Percentiles rank a stretch among this genome's conserved stretches.
Evolutionary conservation across 108 stramenopile species (phyloP).

Genomic region (Nannochloropsis granulata): DNA sequence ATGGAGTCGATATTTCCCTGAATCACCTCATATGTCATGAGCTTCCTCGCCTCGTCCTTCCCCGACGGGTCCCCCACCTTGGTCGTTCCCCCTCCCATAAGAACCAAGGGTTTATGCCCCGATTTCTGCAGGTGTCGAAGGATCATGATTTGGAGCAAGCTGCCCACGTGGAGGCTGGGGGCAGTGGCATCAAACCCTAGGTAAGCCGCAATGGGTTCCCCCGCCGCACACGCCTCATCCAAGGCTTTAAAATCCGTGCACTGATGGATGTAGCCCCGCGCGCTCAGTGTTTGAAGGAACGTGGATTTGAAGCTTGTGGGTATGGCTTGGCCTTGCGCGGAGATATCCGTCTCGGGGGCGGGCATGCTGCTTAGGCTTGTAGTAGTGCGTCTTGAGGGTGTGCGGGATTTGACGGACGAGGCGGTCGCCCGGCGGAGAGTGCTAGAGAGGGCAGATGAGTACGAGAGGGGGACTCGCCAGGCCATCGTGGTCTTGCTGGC

Average conservation of each 20-base stretch:
- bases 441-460: too few species aligned
- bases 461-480: too few species aligned
- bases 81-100: slow-evolving; percentile 86
- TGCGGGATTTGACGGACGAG: too few species aligned
- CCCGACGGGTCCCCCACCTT: slow-evolving; percentile 97
- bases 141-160: slow-evolving; percentile 91
- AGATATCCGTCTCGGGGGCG: background rate
- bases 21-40: slow-evolving; percentile 69
- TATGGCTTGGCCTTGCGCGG: background rate
- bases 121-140: slow-evolving; percentile 69
- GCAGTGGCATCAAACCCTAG: slow-evolving; percentile 97
- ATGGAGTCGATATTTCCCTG: slow-evolving; percentile 58
- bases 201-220: slow-evolving; percentile 47
- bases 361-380: background rate
- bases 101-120: slow-evolving; percentile 71
- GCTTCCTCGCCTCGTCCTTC: slow-evolving; percentile 72
- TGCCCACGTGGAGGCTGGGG: slow-evolving; percentile 88
- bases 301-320: slow-evolving; percentile 1
- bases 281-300: slow-evolving; percentile 22
- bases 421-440: too few species aligned
- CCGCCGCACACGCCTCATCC: slow-evolving; percentile 16
- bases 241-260: slow-evolving; percentile 36
- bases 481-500: too few species aligned
- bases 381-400: too few species aligned
- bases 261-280: slow-evolving; percentile 38